Base-by-base conservation (phyloP, 306 rosid species). In the Canavalia ensiformis region DNA sequence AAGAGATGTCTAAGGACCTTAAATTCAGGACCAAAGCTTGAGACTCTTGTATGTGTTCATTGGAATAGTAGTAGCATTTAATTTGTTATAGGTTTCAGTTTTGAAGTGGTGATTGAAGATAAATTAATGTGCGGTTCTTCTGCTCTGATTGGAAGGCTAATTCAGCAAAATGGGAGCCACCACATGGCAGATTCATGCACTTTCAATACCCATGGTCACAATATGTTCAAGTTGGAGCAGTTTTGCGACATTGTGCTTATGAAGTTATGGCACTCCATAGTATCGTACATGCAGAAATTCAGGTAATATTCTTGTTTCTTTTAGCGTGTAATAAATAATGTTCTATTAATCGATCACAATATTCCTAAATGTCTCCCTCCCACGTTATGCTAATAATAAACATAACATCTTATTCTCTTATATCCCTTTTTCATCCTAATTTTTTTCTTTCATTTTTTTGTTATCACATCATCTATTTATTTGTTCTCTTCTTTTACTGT, bases 121-220 rank as follows among this genome's bases (percentile, higher is more conserved):
- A 47, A 41, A 69, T 31, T 56, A 58, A 46, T 28, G 10, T 49
- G 6, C 8, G 28, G 34, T 29, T 3, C 11, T 64, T 65, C 3
- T 52, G 31, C 0, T 57, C 2, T 52, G 51, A 50, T 72, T 78
- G 56, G 49, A 28, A 92, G 97, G 97, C 96, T n/a, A 69, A 42
- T 31, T 79, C 94, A 6, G 96, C 96, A 56, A 93, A 89, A 85
- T 93, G 96, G 97, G 97, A 93, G 87, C 96, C 94, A 47, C 97
- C 96, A 2, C 97, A 91, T 60, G 97, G 96, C 0, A 86, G 88
- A 86, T 93, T 93, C 90, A 30, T 78, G 39, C 96, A 88, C 68
- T 84, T 91, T 52, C 87, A 86, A 80, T 87, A 89, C 67, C 97
- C 96, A 1, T 93, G 97, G 97, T 72, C 85, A 4, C 90, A 93